Base-by-base conservation (phyloP, 768 basidiomycete species). In the Boletus rex-veris region DNA sequence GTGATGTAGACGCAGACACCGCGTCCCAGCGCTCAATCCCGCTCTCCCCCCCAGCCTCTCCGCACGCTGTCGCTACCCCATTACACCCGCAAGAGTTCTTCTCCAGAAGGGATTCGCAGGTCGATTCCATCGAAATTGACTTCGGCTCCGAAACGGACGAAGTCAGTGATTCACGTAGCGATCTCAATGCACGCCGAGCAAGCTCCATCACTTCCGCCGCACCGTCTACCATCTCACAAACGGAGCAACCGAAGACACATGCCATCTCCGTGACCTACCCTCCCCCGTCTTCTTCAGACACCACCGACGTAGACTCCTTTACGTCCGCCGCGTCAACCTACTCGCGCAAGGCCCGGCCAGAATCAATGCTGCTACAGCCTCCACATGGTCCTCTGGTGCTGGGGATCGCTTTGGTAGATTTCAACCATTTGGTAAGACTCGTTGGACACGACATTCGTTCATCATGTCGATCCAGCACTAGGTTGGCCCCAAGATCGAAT, bases 401-500 rank as follows among this genome's bases (percentile, higher is more conserved):
- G 5, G 94, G 94, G 5, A 85, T 96, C 49, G 92, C 91, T 3
- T 74, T 97, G n/a, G 86, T 97, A 33, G 94, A 97, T 66, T 97
- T 97, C 68, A 94, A 97, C 68, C 94, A 97, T 73, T 72, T 94
- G 66, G 94, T 93, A 67, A 64, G 80, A 24, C 19, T 42, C 31
- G n/a, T 45, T 48, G 38, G 39, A 55, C 39, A 46, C 39, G 39
- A 15, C 37, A 33, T 21, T 33, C 26, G 54, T 43, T 62, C 42
- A 58, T 57, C 53, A 48, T 49, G 52, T 59, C 55, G 37, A 64
- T 36, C 40, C 46, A 38, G 43, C 36, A 46, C 41, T 69, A 95
- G 86, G 86, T 98, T 45, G 97, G 97, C 1, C 97, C 97, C 18
- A 85, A 83, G 45, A 89, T 98, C 51, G 94, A 99, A 62, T 88